Percentiles rank a stretch among this genome's conserved stretches.
These are phyloP conservation scores for Aureobasidium sp. DNA, from an alignment of 2,329 filamentous ascomycete species.

Conservation along the genomic window DNA sequence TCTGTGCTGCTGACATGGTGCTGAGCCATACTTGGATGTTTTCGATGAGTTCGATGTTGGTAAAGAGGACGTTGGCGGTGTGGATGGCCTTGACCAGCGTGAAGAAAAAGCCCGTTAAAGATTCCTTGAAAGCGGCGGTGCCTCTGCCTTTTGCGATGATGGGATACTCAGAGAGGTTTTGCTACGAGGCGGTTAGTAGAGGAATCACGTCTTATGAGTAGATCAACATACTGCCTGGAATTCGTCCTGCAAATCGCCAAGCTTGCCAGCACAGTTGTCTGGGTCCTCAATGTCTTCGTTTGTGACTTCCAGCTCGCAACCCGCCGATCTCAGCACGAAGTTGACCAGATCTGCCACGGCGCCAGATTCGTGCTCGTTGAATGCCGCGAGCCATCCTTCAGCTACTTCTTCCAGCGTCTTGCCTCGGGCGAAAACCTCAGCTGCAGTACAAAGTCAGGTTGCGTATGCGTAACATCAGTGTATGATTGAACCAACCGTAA, in stretches of 20 bases:
- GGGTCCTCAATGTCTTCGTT: slow-evolving; percentile 81
- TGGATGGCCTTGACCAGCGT: slow-evolving; percentile 71
- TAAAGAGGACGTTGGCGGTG: slow-evolving; percentile 74
- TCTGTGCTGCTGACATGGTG: slow-evolving; percentile 79
- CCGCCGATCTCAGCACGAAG: slow-evolving; percentile 60
- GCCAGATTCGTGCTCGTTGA: slow-evolving; percentile 48
- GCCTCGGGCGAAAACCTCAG: slow-evolving; percentile 53
- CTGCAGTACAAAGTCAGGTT: slow-evolving; percentile 28
- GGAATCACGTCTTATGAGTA: slow-evolving; percentile 15
- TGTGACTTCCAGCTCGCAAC: slow-evolving; percentile 72
- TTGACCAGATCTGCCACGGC: slow-evolving; percentile 55
- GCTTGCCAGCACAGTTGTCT: slow-evolving; percentile 71
- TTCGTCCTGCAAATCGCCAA: slow-evolving; percentile 79
- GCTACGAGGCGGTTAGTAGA: slow-evolving; percentile 32
- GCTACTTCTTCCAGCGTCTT: slow-evolving; percentile 50
- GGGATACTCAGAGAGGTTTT: slow-evolving; percentile 84
- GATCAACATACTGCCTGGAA: slow-evolving; percentile 62
- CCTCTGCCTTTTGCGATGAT: slow-evolving; percentile 75
- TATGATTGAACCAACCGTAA: slow-evolving; percentile 41
- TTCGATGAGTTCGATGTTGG: slow-evolving; percentile 68
- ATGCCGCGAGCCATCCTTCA: slow-evolving; percentile 51
- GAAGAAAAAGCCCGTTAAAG: slow-evolving; percentile 71
- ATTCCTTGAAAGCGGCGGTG: slow-evolving; percentile 68
- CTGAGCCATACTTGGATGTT: slow-evolving; percentile 86
- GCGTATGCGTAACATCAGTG: slow-evolving; percentile 7